A percentile compares a stretch with the other conserved stretches of the same genome.
Conservation (phyloP, 768 basidiomycete genomes). For the Exidia glandulosa region DNA sequence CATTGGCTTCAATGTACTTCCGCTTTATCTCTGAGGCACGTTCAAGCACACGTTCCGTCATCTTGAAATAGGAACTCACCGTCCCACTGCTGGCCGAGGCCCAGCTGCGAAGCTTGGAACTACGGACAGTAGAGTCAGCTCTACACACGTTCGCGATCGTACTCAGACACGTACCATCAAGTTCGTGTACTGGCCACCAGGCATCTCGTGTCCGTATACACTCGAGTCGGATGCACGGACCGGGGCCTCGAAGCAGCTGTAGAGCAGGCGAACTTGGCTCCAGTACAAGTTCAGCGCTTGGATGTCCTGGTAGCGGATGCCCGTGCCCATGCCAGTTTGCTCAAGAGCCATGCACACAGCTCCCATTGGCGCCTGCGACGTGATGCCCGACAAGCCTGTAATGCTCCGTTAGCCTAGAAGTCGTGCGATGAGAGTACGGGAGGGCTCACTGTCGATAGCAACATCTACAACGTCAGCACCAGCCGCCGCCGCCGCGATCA, state of each 20-base stretch:
- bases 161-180: slow-evolving; percentile 56
- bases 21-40: slow-evolving; percentile 74
- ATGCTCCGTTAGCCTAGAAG: slow-evolving; percentile 11
- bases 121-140: slow-evolving; percentile 31
- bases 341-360: slow-evolving; percentile 91
- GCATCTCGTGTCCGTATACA: slow-evolving; percentile 99
- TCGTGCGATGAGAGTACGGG: neutral
- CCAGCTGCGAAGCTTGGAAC: slow-evolving; percentile 98
- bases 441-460: slow-evolving; percentile 84
- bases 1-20: slow-evolving; percentile 97
- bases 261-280: slow-evolving; percentile 92
- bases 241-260: slow-evolving; percentile 96
- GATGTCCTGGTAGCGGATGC: slow-evolving; percentile 93
- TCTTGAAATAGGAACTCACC: slow-evolving; percentile 29
- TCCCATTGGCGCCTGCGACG: slow-evolving; percentile 98
- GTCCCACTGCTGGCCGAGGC: slow-evolving; percentile 93
- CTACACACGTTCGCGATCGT: slow-evolving; percentile 9
- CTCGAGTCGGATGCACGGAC: slow-evolving; percentile 95
- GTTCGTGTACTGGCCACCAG: slow-evolving; percentile 92
- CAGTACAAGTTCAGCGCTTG: slow-evolving; percentile 97
- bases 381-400: slow-evolving; percentile 92
- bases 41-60: neutral
- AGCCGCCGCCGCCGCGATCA: slow-evolving; percentile 92
- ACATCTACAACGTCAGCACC: slow-evolving; percentile 98
- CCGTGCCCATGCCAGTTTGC: slow-evolving; percentile 87